A percentile compares a stretch with the other conserved stretches of the same genome.
Evolutionary conservation across 208 protist species (phyloP).

Genomic region (Wallacemonas collosoma): DNA sequence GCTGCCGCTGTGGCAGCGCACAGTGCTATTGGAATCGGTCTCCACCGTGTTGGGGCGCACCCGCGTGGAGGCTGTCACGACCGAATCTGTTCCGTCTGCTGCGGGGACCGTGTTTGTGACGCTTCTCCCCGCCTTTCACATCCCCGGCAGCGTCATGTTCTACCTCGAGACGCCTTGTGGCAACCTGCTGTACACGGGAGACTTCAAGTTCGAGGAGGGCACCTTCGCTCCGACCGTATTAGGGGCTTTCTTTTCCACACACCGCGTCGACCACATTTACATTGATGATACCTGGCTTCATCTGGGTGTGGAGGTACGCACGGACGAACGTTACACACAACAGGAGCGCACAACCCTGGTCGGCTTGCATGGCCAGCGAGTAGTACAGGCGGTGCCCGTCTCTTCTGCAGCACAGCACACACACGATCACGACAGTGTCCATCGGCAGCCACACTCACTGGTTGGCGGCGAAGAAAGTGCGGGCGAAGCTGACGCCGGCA

Average conservation of each 20-base stretch:
- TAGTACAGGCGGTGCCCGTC: no score
- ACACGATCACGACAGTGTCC: slow-evolving; percentile 18
- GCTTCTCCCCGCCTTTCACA: slow-evolving; percentile 69
- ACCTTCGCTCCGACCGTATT: slow-evolving; percentile 27
- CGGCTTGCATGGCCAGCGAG: not conserved
- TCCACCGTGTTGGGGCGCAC: not conserved
- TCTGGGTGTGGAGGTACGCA: slow-evolving; percentile 30
- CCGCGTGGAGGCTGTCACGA: not conserved
- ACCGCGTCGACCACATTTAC: slow-evolving; percentile 79
- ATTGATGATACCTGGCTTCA: slow-evolving; percentile 89
- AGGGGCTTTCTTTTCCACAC: slow-evolving; percentile 43
- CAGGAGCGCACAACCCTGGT: not conserved
- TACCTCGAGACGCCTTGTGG: slow-evolving; percentile 59
- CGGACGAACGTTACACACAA: not conserved
- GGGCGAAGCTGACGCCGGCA: not conserved
- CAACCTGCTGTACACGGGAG: slow-evolving; percentile 79
- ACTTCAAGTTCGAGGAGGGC: slow-evolving; percentile 69
- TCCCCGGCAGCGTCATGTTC: slow-evolving; percentile 80
- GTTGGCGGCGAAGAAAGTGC: not conserved
- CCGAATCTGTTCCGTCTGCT: not conserved
- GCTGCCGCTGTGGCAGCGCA: slow-evolving; percentile 44
- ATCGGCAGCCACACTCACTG: not conserved
- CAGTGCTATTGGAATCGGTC: slow-evolving; percentile 14
- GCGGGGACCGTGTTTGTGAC: slow-evolving; percentile 37
- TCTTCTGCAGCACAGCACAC: not conserved